phyloP scores from a whole-genome alignment of 164 flowering plant species.

The Dillenia turbinata region DNA sequence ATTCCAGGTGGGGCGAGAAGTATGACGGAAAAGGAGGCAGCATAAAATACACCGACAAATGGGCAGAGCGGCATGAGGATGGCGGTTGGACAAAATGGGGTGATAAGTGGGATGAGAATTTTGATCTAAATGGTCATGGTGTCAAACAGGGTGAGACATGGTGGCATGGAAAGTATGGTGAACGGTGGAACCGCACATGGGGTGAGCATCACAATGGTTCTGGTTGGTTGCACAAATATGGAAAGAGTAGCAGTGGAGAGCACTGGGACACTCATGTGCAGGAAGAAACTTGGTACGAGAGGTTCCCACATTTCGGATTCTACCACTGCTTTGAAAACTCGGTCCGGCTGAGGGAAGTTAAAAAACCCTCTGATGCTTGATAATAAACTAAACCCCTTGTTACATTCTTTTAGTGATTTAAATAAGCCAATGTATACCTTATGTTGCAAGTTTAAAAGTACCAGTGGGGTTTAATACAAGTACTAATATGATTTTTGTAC shows the following conservation, averaged over 20 bases:
- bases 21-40: conserved; percentile 89
- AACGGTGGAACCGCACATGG: conserved; percentile 96
- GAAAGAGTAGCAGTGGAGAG: conserved; percentile 93
- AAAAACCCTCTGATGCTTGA: conserved; percentile 47
- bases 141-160: conserved; percentile 96
- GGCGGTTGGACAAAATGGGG: conserved; percentile 97
- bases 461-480: too few species aligned
- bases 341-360: conserved; percentile 67
- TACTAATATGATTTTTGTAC: too few species aligned
- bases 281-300: conserved; percentile 94
- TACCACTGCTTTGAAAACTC: conserved; percentile 82
- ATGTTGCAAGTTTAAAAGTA: not conserved
- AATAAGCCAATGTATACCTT: not conserved
- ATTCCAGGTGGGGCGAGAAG: conserved; percentile 94
- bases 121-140: conserved; percentile 59
- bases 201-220: conserved; percentile 94
- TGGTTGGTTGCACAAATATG: conserved; percentile 98
- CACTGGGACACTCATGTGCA: conserved; percentile 91
- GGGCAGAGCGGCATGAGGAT: conserved; percentile 88
- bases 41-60: conserved; percentile 94
- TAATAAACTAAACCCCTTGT: not conserved
- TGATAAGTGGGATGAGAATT: conserved; percentile 96
- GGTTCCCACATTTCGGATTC: conserved; percentile 84
- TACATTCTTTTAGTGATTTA: not conserved
- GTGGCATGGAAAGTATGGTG: conserved; percentile 94